These are phyloP conservation scores for Polytolypa hystricis DNA, from an alignment of 2,329 filamentous ascomycete species.

Conservation along the genomic window DNA sequence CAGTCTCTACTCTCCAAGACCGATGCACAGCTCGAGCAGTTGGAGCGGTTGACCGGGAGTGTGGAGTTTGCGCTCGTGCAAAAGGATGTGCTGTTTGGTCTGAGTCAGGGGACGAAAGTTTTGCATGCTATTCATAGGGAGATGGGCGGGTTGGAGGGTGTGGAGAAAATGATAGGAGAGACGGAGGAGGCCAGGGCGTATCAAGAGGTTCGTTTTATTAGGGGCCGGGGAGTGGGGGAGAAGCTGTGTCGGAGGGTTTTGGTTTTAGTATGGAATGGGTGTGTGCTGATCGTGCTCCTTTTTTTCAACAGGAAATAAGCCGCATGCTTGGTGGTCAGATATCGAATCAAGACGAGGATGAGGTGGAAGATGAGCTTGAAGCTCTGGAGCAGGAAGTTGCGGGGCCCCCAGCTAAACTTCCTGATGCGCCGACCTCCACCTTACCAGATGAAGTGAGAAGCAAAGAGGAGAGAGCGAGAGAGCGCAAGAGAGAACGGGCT, in stretches of 20 bases:
- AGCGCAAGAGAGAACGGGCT: conserved; percentile 24
- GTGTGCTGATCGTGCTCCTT: neutral
- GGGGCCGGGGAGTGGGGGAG: too few species aligned
- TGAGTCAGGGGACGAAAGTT: conserved; percentile 84
- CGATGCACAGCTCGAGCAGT: conserved; percentile 83
- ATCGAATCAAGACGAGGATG: conserved; percentile 91
- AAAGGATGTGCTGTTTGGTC: conserved; percentile 86
- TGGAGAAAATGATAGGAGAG: conserved; percentile 92
- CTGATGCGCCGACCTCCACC: conserved; percentile 27
- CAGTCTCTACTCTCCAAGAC: conserved; percentile 80
- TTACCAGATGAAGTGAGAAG: conserved; percentile 19
- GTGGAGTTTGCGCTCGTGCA: conserved; percentile 96
- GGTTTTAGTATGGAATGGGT: neutral
- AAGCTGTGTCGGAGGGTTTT: too few species aligned
- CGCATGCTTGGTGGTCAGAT: conserved; percentile 82
- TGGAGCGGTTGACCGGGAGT: conserved; percentile 76
- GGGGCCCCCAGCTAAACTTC: conserved; percentile 25
- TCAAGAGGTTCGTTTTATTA: conserved; percentile 54
- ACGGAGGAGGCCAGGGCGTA: conserved; percentile 83
- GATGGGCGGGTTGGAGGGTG: conserved; percentile 88
- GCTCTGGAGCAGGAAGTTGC: conserved; percentile 58
- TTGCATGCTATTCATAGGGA: conserved; percentile 85
- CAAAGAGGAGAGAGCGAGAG: conserved; percentile 21
- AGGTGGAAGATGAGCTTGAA: conserved; percentile 90
- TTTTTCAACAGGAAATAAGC: conserved; percentile 61